Evolutionary conservation across 768 basidiomycete species (phyloP).

Genomic region (Hericium erinaceus): DNA sequence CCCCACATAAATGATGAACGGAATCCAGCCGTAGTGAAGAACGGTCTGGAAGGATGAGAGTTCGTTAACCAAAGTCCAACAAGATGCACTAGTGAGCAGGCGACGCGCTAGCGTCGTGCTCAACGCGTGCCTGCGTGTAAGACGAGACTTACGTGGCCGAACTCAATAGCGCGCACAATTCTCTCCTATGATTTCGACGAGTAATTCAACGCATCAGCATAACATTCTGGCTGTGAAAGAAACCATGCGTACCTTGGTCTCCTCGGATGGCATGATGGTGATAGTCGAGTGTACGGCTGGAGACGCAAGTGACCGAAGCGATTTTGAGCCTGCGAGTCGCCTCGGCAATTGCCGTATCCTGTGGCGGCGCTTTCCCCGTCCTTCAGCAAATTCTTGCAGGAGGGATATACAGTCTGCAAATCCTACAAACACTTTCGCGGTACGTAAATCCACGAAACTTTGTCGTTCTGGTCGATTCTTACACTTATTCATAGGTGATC

Average conservation of each 20-base stretch:
- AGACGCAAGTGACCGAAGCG: constrained; percentile 1
- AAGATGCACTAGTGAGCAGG: background rate
- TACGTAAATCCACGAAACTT: no score
- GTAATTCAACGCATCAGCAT: background rate
- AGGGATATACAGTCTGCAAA: background rate
- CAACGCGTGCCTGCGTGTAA: background rate
- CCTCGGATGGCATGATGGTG: constrained; percentile 76
- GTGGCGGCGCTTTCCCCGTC: constrained; percentile 7
- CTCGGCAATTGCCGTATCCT: constrained; percentile 18
- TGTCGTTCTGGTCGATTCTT: no score
- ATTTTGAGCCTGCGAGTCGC: constrained; percentile 19
- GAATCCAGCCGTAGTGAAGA: constrained; percentile 94
- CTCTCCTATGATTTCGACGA: constrained; percentile 47
- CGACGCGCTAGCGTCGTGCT: no score
- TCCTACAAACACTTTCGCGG: background rate
- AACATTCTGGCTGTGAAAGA: background rate
- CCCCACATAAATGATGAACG: constrained; percentile 91
- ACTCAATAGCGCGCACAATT: constrained; percentile 70
- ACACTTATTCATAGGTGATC: background rate
- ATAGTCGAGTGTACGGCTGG: background rate
- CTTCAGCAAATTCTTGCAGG: background rate
- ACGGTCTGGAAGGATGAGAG: constrained; percentile 48
- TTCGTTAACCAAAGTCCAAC: background rate
- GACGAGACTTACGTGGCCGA: constrained; percentile 58
- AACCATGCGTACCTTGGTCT: constrained; percentile 61